Conservation (phyloP, 129 eudicot genomes). For the Smallanthus sonchifolius region DNA sequence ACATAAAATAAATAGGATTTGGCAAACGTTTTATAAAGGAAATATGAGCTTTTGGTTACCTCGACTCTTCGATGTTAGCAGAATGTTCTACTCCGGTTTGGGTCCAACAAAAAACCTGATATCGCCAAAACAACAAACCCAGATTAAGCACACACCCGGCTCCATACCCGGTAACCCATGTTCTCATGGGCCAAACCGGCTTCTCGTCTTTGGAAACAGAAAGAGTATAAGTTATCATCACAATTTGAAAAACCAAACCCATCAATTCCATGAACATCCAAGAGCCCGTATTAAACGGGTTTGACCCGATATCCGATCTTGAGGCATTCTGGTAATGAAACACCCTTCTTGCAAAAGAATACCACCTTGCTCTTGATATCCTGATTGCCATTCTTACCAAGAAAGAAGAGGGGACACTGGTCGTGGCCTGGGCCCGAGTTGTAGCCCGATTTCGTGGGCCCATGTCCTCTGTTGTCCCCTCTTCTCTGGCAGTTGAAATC, state of each 20-base stretch:
- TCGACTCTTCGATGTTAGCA: conserved; percentile 47
- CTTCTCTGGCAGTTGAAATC: conserved; percentile 27
- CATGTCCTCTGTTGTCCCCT: neutral
- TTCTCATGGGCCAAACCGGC: conserved; percentile 95
- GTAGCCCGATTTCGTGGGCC: conserved; percentile 22
- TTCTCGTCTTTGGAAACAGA: conserved; percentile 62
- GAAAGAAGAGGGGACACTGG: conserved; percentile 37
- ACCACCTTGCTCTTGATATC: conserved; percentile 84
- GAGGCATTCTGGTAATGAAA: conserved; percentile 87
- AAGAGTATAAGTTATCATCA: conserved; percentile 40
- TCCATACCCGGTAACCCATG: conserved; percentile 85
- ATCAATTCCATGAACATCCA: conserved; percentile 76
- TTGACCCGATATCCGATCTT: conserved; percentile 58
- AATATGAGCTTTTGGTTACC: conserved; percentile 35
- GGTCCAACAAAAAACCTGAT: conserved; percentile 36
- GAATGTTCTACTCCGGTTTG: conserved; percentile 39
- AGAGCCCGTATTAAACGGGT: conserved; percentile 64
- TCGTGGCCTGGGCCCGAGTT: neutral
- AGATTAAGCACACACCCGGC: conserved; percentile 60
- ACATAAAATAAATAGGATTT: neutral
- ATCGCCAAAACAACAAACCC: conserved; percentile 53
- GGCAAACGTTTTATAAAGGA: neutral
- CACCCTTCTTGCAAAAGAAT: conserved; percentile 76
- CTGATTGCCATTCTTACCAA: conserved; percentile 79
- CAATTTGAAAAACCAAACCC: conserved; percentile 53